Evolutionary conservation across 2,329 filamentous ascomycete species (phyloP).

Genomic region (Penicillium sp.): DNA sequence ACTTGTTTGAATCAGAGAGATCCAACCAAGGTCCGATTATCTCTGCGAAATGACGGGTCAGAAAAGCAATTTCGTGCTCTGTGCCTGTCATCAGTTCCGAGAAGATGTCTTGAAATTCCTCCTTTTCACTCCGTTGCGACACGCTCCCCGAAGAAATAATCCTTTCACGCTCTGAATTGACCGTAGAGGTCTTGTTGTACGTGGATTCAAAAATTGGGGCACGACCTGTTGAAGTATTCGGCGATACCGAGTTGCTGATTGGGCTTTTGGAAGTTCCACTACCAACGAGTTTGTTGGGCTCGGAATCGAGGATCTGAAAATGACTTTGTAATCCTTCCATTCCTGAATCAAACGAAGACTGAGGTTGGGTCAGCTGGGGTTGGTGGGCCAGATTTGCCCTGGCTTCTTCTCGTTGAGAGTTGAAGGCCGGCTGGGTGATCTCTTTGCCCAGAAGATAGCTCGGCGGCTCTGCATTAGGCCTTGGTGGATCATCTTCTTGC

Average conservation of each 20-base stretch:
- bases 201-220: neutral
- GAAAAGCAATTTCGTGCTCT: conserved; percentile 44
- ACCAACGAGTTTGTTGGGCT: neutral
- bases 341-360: neutral
- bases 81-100: conserved; percentile 43
- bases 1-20: conserved; percentile 44
- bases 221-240: conserved; percentile 7
- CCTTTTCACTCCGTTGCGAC: conserved; percentile 30
- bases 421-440: neutral
- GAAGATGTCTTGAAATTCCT: conserved; percentile 40
- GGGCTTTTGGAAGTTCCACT: conserved; percentile 6
- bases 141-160: conserved; percentile 16
- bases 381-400: neutral
- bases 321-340: neutral
- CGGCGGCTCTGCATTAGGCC: neutral
- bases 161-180: conserved; percentile 3
- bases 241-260: conserved; percentile 12
- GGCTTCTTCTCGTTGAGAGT: neutral
- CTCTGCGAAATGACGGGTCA: conserved; percentile 43
- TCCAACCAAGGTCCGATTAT: conserved; percentile 44
- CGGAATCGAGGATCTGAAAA: neutral
- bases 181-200: conserved; percentile 2
- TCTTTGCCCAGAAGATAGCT: neutral
- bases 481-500: neutral
- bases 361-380: neutral